Evolutionary conservation across 2,329 filamentous ascomycete species (phyloP).

Genomic region (Pyrenophora graminea): DNA sequence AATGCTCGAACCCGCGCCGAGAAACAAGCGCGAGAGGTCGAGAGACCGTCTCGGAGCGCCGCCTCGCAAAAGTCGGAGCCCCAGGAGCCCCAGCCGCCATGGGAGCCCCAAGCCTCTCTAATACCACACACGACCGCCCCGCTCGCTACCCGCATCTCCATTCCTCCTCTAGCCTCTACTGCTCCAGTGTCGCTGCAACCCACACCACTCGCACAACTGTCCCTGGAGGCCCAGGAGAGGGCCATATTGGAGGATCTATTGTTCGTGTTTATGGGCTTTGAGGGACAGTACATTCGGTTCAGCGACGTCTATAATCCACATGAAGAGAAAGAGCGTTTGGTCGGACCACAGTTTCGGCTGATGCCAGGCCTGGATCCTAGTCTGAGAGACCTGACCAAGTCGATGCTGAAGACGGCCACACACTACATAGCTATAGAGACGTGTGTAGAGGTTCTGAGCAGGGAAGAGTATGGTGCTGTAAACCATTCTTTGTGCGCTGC

Average conservation of each 20-base stretch:
- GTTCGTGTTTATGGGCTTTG: slow-evolving; percentile 97
- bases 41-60: slow-evolving; percentile 28
- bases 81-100: slow-evolving; percentile 53
- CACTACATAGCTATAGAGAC: slow-evolving; percentile 90
- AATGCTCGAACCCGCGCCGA: slow-evolving; percentile 41
- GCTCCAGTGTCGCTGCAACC: slow-evolving; percentile 73
- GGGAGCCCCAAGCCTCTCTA: slow-evolving; percentile 80
- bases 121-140: slow-evolving; percentile 72
- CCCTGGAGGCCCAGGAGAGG: slow-evolving; percentile 80
- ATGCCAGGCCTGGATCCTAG: slow-evolving; percentile 86
- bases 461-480: slow-evolving; percentile 89
- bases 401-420: slow-evolving; percentile 92
- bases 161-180: slow-evolving; percentile 65
- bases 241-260: slow-evolving; percentile 87
- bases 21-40: slow-evolving; percentile 33
- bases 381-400: slow-evolving; percentile 80
- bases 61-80: slow-evolving; percentile 27
- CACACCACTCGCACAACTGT: slow-evolving; percentile 68
- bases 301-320: slow-evolving; percentile 78
- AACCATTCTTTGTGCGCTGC: slow-evolving; percentile 97
- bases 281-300: slow-evolving; percentile 96
- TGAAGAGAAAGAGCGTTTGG: slow-evolving; percentile 83
- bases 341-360: slow-evolving; percentile 80
- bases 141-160: slow-evolving; percentile 69
- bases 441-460: slow-evolving; percentile 92